Conservation (phyloP, 73 alveolate genomes). For the Tetrahymena malaccensis region DNA sequence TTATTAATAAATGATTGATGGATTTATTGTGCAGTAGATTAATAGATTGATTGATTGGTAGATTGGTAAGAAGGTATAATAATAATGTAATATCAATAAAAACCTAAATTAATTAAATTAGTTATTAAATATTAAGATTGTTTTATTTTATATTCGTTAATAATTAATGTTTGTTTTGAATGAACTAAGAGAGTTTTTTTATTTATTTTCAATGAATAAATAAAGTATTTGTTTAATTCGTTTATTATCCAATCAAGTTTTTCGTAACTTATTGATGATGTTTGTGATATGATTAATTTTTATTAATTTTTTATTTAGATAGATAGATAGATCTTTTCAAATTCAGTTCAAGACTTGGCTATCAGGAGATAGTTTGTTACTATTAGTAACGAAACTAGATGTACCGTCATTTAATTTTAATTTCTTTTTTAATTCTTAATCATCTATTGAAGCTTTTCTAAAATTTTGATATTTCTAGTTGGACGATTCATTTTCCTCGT, state of each 20-base stretch:
- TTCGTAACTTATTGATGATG: not conserved
- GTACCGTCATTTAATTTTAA: not conserved
- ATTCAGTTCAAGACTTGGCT: not conserved
- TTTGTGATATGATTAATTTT: not conserved
- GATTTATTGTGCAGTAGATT: not conserved
- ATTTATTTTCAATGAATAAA: not conserved
- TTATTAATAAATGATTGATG: not conserved
- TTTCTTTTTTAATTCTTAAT: not conserved
- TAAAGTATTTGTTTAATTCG: not conserved
- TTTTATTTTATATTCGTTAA: not conserved
- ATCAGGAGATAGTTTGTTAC: not conserved
- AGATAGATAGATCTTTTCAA: not conserved
- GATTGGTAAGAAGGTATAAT: not conserved
- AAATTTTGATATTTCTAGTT: not conserved
- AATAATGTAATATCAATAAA: not conserved
- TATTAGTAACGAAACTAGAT: not conserved
- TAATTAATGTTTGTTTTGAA: not conserved
- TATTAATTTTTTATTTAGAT: not conserved
- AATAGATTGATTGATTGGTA: not conserved
- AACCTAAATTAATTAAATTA: not conserved
- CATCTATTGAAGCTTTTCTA: not conserved
- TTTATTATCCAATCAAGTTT: not conserved
- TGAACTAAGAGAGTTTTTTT: not conserved
- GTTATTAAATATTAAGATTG: not conserved
- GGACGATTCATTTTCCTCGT: not conserved